Percentiles rank a stretch among this genome's conserved stretches.
Evolutionary conservation across 192 early-diverging fungal species (phyloP).

Genomic region (Dissophora ornata): DNA sequence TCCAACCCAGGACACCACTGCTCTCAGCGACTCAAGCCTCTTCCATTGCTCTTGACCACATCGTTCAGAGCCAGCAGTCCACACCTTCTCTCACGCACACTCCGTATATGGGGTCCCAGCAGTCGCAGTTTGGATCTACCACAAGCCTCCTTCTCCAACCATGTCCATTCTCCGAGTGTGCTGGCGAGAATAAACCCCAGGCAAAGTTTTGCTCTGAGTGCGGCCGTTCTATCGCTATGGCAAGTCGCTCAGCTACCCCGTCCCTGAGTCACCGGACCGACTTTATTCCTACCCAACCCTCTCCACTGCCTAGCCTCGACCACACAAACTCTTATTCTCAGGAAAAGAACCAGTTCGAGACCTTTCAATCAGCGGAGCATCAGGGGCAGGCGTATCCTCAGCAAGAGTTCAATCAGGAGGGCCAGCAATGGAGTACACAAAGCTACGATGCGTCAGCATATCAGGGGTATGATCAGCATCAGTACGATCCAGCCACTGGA

Average conservation of each 20-base stretch:
- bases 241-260: constrained; percentile 57
- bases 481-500: constrained; percentile 29
- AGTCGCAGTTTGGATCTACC: constrained; percentile 26
- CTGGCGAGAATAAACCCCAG: constrained; percentile 63
- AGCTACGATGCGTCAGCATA: constrained; percentile 24
- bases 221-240: constrained; percentile 58
- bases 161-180: constrained; percentile 62
- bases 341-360: constrained; percentile 9
- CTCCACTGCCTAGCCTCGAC: constrained; percentile 32
- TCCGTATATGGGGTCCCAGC: constrained; percentile 38
- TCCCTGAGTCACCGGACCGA: constrained; percentile 33
- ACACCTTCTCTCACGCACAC: constrained; percentile 13
- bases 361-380: not conserved
- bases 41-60: not conserved
- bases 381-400: constrained; percentile 18
- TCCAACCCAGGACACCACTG: not conserved
- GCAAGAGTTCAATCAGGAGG: constrained; percentile 11
- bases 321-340: constrained; percentile 27
- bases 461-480: constrained; percentile 30
- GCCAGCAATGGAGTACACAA: constrained; percentile 2
- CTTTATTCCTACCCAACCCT: constrained; percentile 1
- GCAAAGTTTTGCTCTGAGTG: constrained; percentile 73
- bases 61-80: not conserved
- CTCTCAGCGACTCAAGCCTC: not conserved
- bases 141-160: constrained; percentile 27